These are phyloP conservation scores for Prunus fruticosa DNA, from an alignment of 306 rosid genomes.

Conservation along the genomic window DNA sequence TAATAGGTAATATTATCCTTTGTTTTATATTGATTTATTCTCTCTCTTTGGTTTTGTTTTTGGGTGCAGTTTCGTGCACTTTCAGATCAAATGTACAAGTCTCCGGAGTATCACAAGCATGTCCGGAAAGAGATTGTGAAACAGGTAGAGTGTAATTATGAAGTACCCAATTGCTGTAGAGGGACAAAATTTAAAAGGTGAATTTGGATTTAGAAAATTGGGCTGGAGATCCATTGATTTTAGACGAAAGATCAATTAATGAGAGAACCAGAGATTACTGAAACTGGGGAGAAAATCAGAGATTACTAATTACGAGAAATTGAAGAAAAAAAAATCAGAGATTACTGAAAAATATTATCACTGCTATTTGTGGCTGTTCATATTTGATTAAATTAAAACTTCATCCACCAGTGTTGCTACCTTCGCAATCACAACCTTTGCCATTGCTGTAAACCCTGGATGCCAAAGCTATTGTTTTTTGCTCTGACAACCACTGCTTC, in stretches of 20 bases:
- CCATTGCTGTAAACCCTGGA: neutral
- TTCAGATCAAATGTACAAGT: constrained; percentile 75
- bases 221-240: neutral
- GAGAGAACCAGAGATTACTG: neutral
- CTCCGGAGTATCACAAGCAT: constrained; percentile 82
- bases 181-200: neutral
- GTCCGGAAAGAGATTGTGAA: constrained; percentile 72
- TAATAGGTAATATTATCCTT: constrained; percentile 7
- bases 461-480: neutral
- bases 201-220: neutral
- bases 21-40: constrained; percentile 20
- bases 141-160: constrained; percentile 43
- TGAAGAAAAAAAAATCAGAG: neutral
- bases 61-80: constrained; percentile 75
- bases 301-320: neutral
- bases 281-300: neutral
- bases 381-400: neutral
- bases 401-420: neutral
- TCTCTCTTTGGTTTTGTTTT: neutral
- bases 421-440: neutral
- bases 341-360: neutral
- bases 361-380: neutral
- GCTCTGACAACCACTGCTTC: neutral
- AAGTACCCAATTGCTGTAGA: constrained; percentile 2
- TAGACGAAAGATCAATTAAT: neutral